phyloP scores from a whole-genome alignment of 1,284 basidiomycete genomes.

The Meira nashicola region DNA sequence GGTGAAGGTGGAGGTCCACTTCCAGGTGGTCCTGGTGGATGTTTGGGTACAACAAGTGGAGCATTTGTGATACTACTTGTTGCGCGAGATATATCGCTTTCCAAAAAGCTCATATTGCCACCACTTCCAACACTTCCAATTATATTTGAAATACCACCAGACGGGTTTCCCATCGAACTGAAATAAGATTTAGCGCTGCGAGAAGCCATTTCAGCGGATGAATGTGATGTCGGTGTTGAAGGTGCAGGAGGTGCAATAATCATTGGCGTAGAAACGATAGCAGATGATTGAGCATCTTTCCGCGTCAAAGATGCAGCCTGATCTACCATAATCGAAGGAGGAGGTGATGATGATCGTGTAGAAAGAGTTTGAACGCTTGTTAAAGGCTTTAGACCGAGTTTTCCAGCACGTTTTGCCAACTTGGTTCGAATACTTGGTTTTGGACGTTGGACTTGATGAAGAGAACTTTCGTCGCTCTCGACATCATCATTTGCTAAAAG shows the following conservation, averaged over 20 bases:
- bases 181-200: slow-evolving; percentile 6
- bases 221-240: too few species aligned
- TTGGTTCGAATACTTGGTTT: slow-evolving; percentile 28
- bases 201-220: slow-evolving; percentile 13
- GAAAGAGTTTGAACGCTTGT: slow-evolving; percentile 9
- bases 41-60: slow-evolving; percentile 34
- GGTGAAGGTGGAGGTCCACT: slow-evolving; percentile 18
- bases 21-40: slow-evolving; percentile 13
- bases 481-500: not conserved
- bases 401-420: slow-evolving; percentile 34
- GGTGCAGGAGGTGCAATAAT: too few species aligned
- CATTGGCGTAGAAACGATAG: slow-evolving; percentile 16
- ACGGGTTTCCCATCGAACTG: not conserved
- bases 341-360: too few species aligned
- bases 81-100: not conserved
- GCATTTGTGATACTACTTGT: slow-evolving; percentile 41
- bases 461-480: not conserved
- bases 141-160: not conserved
- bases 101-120: too few species aligned
- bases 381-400: slow-evolving; percentile 31
- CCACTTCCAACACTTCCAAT: not conserved
- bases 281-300: not conserved
- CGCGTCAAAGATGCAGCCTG: too few species aligned
- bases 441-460: slow-evolving; percentile 2
- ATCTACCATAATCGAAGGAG: too few species aligned